These are phyloP conservation scores for Wickerhamiella australiensis DNA, from an alignment of 805 yeast genomes.

Conservation along the genomic window DNA sequence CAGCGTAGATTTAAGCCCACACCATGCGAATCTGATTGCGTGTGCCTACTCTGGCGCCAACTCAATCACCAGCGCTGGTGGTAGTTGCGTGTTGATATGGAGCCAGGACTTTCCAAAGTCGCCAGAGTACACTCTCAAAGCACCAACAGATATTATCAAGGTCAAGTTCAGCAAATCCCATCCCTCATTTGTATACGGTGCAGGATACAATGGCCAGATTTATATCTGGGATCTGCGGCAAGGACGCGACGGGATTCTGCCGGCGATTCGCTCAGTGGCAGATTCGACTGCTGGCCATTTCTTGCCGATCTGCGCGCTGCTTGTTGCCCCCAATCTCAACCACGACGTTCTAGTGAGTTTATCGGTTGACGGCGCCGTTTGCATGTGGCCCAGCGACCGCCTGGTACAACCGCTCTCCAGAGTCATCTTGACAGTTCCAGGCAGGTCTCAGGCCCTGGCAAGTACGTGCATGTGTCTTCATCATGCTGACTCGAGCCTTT, in stretches of 20 bases:
- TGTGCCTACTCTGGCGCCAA: constrained; percentile 24
- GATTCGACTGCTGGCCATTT: constrained; percentile 26
- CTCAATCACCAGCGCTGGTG: constrained; percentile 7
- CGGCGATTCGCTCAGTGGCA: constrained; percentile 26
- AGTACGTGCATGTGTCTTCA: constrained; percentile 25
- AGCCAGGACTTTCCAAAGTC: constrained; percentile 23
- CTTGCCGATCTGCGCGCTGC: constrained; percentile 28
- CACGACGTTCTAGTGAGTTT: constrained; percentile 26
- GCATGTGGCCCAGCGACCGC: constrained; percentile 30
- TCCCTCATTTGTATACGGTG: constrained; percentile 35
- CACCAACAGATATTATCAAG: constrained; percentile 32
- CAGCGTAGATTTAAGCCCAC: constrained; percentile 29
- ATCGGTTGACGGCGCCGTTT: constrained; percentile 30
- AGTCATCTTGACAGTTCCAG: constrained; percentile 20
- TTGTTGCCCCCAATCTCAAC: constrained; percentile 24
- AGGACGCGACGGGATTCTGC: constrained; percentile 16
- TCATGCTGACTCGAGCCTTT: constrained; percentile 25
- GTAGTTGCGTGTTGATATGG: constrained; percentile 26
- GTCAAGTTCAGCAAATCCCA: constrained; percentile 33
- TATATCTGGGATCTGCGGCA: constrained; percentile 39
- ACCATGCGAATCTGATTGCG: constrained; percentile 29
- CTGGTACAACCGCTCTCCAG: constrained; percentile 27
- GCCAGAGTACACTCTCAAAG: constrained; percentile 34
- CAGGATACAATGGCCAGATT: constrained; percentile 39
- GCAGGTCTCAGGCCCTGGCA: constrained; percentile 23